Evolutionary conservation across 1,284 basidiomycete species (phyloP), one percentile per base, ranked within the genome.

Genomic region (Malassezia brasiliensis): DNA sequence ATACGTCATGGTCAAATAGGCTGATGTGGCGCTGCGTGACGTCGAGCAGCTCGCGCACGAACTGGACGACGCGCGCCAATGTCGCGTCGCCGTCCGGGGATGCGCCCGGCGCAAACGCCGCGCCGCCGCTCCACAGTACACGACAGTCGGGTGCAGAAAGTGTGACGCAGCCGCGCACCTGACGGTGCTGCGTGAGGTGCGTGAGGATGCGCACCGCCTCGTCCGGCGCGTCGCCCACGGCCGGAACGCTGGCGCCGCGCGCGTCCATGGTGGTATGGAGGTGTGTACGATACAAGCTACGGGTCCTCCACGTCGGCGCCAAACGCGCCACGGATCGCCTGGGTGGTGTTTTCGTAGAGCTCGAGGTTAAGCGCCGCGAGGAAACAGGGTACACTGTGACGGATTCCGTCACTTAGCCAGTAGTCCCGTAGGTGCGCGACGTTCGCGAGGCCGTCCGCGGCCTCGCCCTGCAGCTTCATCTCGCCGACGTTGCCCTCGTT

Each of bases 381-480:
- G 62, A 80, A 80, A 32, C 79, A 79, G 1, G 79, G 79, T 0
- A 80, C 77, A 53, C 76, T 77, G 64, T 80, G 77, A 31, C 78
- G 72, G 5, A 61, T 45, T 0, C 67, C 65, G 56, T 78, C 76
- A 2, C 72, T 72, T 30, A 79, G 76, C 79, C 79, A 80, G 58
- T 79, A 80, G 60, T 77, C 76, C 22, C 76, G 65, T n/a, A 76
- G 52, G 7, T 63, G 61, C 3, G 50, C 37, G 2, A 66, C 34
- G 47, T 68, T 63, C 20, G 66, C 65, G 34, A 66, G 36, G 1
- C 64, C 63, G 31, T 65, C 61, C 17, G 59, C 48, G 12, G 66
- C 68, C 49, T 79, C 79, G 3, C 78, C 78, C 39, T 68, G 74
- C 66, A 79, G 75, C 58, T 76, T 71, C 78, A 79, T 79, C 34